Evolutionary conservation across 805 yeast species (phyloP).

Genomic region (fission yeast (Schizosaccharomyces pombe)): ASM294v3 CU329670.1:3691501-3692000

Average conservation of each 20-base stretch:
- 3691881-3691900: not conserved
- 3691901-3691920: too few relatives aligned
- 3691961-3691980: too few relatives aligned
- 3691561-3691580: not conserved
- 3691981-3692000: too few relatives aligned
- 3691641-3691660: not conserved
- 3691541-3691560: not conserved
- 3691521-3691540: constrained; percentile 1
- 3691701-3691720: not conserved
- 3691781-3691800: not conserved
- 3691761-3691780: not conserved
- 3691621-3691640: not conserved
- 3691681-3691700: not conserved
- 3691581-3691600: not conserved
- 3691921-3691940: too few relatives aligned
- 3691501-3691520: not conserved
- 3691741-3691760: not conserved
- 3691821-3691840: not conserved
- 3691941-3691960: too few relatives aligned
- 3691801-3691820: not conserved
- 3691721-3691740: not conserved
- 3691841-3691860: not conserved
- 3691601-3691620: not conserved
- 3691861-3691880: not conserved
- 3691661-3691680: not conserved